Base-by-base conservation (phyloP, 192 early-diverging fungal species). In the Rhizoclosmatium globosum region DNA sequence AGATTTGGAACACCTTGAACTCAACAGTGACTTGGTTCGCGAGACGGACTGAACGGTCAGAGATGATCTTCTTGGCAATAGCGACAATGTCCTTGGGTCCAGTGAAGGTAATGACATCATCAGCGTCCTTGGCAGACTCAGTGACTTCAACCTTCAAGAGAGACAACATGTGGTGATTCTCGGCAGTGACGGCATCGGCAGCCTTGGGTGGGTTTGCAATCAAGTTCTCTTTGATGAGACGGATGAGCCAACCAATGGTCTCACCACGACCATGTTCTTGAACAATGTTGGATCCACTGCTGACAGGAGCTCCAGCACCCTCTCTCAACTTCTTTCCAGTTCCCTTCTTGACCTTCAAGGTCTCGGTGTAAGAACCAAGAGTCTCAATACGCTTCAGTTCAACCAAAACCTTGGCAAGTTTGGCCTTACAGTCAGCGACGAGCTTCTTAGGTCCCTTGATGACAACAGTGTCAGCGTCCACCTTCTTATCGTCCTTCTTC, bases 391-490 rank as follows among this genome's bases (percentile, higher is more conserved):
- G 90, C 65, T 92, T 93, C 72, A 90, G 89, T 57, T 92, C 93
- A 38, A 85, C 89, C 17, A 91, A 89, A 17, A 93, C 81, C 44
- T 90, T 88, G 1, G 83, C 74, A 59, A 99, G 85, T 81, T 94
- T 92, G 15, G 79, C 84, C 38, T 88, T 87, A 7, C 92, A 91
- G 38, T 91, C 91, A 4, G 91, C 90, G 1, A 95, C 98, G 21
- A 94, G 93, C 15, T 89, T 90, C 62, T 86, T 89, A 9, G 92
- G 92, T 42, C 98, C 98, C 70, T 91, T 89, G 80, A 98, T 88
- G 46, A 93, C 86, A 59, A 98, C 87, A 4, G 90, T 86, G 71
- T 93, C 69, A 11, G 84, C 77, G 7, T 84, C 83, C 39, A 74
- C 62, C 50, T 82, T 77, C 31, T 76, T 77, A 6, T 79, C 78